phyloP scores from a whole-genome alignment of 78 protist species.

The Dictyostelium brefeldianum region DNA sequence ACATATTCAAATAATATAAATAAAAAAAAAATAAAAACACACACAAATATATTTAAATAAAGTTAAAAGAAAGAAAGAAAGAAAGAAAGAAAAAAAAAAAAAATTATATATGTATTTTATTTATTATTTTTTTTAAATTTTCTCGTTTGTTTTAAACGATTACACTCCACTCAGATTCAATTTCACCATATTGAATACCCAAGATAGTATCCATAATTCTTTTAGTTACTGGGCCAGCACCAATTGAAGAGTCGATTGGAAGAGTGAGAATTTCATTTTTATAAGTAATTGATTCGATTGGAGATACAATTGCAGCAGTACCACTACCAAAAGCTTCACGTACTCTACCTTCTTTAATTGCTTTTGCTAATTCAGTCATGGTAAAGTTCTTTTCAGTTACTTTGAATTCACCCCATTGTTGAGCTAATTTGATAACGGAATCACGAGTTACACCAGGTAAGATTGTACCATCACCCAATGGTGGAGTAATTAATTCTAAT shows the following conservation, averaged over 20 bases:
- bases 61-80: too few relatives aligned
- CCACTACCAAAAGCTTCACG: conserved; percentile 98
- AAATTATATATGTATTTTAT: neutral
- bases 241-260: conserved; percentile 74
- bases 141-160: conserved; percentile 1
- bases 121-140: neutral
- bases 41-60: neutral
- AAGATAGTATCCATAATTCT: conserved; percentile 72
- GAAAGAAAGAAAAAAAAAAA: neutral
- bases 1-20: too few relatives aligned
- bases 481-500: conserved; percentile 91
- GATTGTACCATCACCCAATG: conserved; percentile 95
- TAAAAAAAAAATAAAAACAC: too few relatives aligned
- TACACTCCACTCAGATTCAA: conserved; percentile 87
- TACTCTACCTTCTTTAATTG: conserved; percentile 89
- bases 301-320: conserved; percentile 98
- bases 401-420: conserved; percentile 90
- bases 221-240: conserved; percentile 83
- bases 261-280: conserved; percentile 86
- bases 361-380: conserved; percentile 92
- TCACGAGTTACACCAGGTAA: conserved; percentile 99
- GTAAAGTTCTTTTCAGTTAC: conserved; percentile 92
- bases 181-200: conserved; percentile 93
- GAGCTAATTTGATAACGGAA: conserved; percentile 89
- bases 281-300: conserved; percentile 90